phyloP scores from a whole-genome alignment of 2,329 filamentous ascomycete genomes.

The Colletotrichum australisinense region DNA sequence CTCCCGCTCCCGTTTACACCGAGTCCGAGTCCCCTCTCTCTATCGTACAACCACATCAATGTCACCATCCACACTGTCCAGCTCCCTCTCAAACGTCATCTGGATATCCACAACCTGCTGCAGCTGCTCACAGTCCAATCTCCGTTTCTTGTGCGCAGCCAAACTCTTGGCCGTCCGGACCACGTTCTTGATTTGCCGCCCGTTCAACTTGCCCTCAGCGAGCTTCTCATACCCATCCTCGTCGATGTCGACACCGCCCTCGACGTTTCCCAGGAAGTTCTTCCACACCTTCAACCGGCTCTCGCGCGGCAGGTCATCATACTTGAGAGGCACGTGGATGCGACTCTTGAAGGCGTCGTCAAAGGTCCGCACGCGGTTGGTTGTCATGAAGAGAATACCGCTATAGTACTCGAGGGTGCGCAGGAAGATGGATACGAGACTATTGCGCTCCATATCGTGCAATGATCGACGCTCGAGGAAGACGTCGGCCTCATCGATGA shows the following conservation, averaged over 20 bases:
- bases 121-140: slow-evolving; percentile 69
- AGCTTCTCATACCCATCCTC: slow-evolving; percentile 63
- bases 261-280: slow-evolving; percentile 25
- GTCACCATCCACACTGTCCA: slow-evolving; percentile 47
- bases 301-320: slow-evolving; percentile 77
- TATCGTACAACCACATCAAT: slow-evolving; percentile 16
- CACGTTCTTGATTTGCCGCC: slow-evolving; percentile 86
- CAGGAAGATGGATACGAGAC: slow-evolving; percentile 77
- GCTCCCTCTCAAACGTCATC: slow-evolving; percentile 83
- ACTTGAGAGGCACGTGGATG: slow-evolving; percentile 87
- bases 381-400: slow-evolving; percentile 63
- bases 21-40: not conserved
- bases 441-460: slow-evolving; percentile 86
- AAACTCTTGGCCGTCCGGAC: slow-evolving; percentile 86
- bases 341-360: slow-evolving; percentile 91
- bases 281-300: slow-evolving; percentile 64
- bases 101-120: slow-evolving; percentile 84
- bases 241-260: slow-evolving; percentile 53
- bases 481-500: slow-evolving; percentile 88
- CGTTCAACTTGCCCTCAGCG: slow-evolving; percentile 72
- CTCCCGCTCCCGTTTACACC: not conserved
- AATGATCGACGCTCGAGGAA: slow-evolving; percentile 87
- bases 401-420: slow-evolving; percentile 63
- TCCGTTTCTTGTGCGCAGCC: slow-evolving; percentile 73
- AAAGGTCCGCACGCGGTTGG: slow-evolving; percentile 73